Base-by-base conservation (phyloP, 2,329 filamentous ascomycete genomes). In the Talaromyces marneffei region DNA sequence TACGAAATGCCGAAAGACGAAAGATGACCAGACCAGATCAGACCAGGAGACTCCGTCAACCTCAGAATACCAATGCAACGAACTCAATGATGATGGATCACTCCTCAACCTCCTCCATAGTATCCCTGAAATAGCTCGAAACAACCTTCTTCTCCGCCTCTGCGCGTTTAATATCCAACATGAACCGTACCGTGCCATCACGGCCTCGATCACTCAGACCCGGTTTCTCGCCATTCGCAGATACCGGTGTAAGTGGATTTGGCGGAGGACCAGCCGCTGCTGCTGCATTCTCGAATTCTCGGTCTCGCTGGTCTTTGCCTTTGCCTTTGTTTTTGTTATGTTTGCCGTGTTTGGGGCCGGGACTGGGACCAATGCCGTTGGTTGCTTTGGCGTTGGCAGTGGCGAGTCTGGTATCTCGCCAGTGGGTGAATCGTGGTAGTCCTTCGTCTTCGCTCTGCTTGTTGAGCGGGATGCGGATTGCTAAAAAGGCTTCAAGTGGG, bases 391-490 rank as follows among this genome's bases (percentile, higher is more conserved):
- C 39, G 25, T 42, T 46, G 27, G 9, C 25, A 8, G 14, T 8
- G 7, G 57, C 3, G 5, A 4, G 8, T 35, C 35, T 62, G 48
- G 2, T 73, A 33, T 73, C 68, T 59, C 70, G 73, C 76, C 80
- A 84, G 65, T 83, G 79, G 2, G 87, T 83, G 73, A 87, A 88
- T 20, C 91, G 86, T 0, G 84, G 83, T 46, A 86, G 75, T 6
- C 82, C 79, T 37, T 81, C 78, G 14, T 82, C 78, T 57, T 91
- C 87, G 55, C 91, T 83, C 75, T 95, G 88, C 68, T 90, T 85
- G 74, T 97, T 97, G 64, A 97, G 82, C 25, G 85, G 82, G 65
- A 97, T 96, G 71, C 94, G 91, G 67, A 95, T 86, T 65, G 88
- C 85, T 70, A 97, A 90, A 72, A 96, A 93, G 59, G 83, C 83